phyloP scores from a whole-genome alignment of 306 rosid genomes.

The Trifolium pratense region DNA sequence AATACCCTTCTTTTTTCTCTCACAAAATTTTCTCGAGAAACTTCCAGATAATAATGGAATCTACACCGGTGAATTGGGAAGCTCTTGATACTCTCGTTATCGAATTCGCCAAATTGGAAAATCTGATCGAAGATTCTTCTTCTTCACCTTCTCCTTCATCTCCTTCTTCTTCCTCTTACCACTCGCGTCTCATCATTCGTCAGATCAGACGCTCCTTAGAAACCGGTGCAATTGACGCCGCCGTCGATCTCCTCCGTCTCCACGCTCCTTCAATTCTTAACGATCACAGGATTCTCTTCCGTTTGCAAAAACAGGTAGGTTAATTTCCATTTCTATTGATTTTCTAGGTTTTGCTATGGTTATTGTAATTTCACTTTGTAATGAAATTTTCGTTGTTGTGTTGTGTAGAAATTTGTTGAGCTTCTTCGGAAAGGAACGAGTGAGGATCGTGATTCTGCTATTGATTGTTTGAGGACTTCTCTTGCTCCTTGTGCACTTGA shows the following conservation, averaged over 20 bases:
- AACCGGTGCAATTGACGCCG: constrained; percentile 71
- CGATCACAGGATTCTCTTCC: constrained; percentile 89
- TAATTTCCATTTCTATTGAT: neutral
- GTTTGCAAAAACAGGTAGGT: constrained; percentile 87
- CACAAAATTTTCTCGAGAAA: constrained; percentile 38
- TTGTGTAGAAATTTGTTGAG: constrained; percentile 83
- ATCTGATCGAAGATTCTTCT: constrained; percentile 69
- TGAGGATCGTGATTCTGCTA: constrained; percentile 85
- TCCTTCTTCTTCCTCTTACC: constrained; percentile 81
- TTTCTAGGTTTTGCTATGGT: neutral
- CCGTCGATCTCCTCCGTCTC: constrained; percentile 71
- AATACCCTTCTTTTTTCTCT: constrained; percentile 4
- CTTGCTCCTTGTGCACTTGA: constrained; percentile 99
- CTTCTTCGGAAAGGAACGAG: constrained; percentile 81
- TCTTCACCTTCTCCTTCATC: constrained; percentile 52
- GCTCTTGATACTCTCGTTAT: constrained; percentile 78
- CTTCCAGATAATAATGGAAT: constrained; percentile 56
- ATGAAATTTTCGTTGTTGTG: constrained; percentile 20
- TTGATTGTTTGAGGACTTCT: constrained; percentile 76
- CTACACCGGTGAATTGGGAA: constrained; percentile 91
- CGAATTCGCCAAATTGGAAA: constrained; percentile 94
- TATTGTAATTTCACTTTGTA: neutral
- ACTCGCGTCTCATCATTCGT: constrained; percentile 76
- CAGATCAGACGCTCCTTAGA: constrained; percentile 81
- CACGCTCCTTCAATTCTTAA: constrained; percentile 86